phyloP scores from a whole-genome alignment of 2,329 filamentous ascomycete species.

The Ceratocystis cacaofunesta region DNA sequence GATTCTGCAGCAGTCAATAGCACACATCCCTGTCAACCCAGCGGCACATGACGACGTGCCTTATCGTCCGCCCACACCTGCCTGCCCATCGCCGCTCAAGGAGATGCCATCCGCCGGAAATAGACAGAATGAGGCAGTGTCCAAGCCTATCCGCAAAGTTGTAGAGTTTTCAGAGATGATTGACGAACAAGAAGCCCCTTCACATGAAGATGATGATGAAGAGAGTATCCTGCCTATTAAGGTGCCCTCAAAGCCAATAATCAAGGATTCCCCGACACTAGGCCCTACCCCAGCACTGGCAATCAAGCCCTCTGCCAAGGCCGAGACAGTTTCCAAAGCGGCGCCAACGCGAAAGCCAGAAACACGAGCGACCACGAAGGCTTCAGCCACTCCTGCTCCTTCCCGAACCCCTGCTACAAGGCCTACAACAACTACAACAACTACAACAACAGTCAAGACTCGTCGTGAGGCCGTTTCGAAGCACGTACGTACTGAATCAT shows the following conservation, averaged over 20 bases:
- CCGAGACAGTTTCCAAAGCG: not conserved
- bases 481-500: not conserved
- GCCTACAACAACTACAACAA: slow-evolving; percentile 1
- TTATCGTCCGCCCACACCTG: slow-evolving; percentile 33
- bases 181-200: not conserved
- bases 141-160: slow-evolving; percentile 17
- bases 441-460: slow-evolving; percentile 11
- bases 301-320: slow-evolving; percentile 1
- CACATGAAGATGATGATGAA: slow-evolving; percentile 10
- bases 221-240: slow-evolving; percentile 15
- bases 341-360: not conserved
- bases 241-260: slow-evolving; percentile 6
- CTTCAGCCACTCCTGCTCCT: not conserved
- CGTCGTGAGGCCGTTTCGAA: slow-evolving; percentile 7
- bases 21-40: slow-evolving; percentile 18
- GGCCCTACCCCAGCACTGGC: not conserved
- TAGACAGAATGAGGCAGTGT: slow-evolving; percentile 22
- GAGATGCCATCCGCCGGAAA: slow-evolving; percentile 39
- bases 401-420: not conserved
- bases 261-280: not conserved
- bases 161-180: slow-evolving; percentile 8
- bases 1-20: slow-evolving; percentile 31
- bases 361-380: not conserved
- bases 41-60: slow-evolving; percentile 20
- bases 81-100: slow-evolving; percentile 36